phyloP scores from a whole-genome alignment of 1,139 yeast species.

The Hansenula sp. region DNA sequence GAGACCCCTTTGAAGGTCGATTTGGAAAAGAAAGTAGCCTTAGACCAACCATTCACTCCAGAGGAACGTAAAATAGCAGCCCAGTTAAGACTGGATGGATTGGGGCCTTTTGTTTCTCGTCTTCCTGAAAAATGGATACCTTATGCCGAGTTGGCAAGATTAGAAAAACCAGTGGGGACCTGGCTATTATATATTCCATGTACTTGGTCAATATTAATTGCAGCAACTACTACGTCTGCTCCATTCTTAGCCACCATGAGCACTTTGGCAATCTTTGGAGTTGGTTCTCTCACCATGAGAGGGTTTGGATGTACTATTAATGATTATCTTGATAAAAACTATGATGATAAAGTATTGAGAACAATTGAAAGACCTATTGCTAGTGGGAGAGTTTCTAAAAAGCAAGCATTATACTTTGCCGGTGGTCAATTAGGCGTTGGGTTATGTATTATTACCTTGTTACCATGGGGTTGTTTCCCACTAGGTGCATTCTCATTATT shows the following conservation, averaged over 20 bases:
- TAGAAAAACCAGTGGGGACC: conserved; percentile 95
- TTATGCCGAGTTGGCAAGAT: conserved; percentile 84
- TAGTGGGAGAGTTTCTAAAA: conserved; percentile 70
- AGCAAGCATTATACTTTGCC: conserved; percentile 70
- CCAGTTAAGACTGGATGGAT: conserved; percentile 49
- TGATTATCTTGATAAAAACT: conserved; percentile 77
- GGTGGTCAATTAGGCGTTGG: conserved; percentile 77
- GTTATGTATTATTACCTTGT: conserved; percentile 59
- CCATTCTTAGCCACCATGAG: conserved; percentile 57
- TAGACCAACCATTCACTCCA: conserved; percentile 35
- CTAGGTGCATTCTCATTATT: conserved; percentile 81
- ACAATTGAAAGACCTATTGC: conserved; percentile 91
- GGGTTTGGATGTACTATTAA: conserved; percentile 98
- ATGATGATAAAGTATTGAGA: conserved; percentile 82
- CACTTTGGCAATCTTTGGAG: conserved; percentile 64
- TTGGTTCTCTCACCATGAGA: conserved; percentile 89
- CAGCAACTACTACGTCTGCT: conserved; percentile 70
- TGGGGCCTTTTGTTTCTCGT: conserved; percentile 55
- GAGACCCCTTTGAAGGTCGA: background rate
- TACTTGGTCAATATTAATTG: conserved; percentile 59
- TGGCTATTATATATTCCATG: conserved; percentile 77
- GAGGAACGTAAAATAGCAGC: conserved; percentile 58
- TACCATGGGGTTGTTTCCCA: conserved; percentile 80
- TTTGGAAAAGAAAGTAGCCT: background rate
- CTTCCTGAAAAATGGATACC: conserved; percentile 78